phyloP scores from a whole-genome alignment of 106 monocot genomes.

The Phalaenopsis equestris region DNA sequence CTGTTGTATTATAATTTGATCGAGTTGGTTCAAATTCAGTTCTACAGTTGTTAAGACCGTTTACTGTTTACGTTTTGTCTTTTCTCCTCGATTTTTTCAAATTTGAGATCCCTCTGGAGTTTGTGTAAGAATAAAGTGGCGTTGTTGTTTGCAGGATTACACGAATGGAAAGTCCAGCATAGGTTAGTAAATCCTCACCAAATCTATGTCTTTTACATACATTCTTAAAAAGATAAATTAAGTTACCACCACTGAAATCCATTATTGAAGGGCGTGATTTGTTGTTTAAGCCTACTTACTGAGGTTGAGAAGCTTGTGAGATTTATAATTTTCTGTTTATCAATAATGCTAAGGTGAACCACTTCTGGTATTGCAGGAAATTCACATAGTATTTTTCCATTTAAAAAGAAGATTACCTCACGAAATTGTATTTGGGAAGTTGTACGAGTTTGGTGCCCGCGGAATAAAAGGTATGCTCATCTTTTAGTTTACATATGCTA shows the following conservation, averaged over 20 bases:
- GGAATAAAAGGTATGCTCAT: conserved; percentile 24
- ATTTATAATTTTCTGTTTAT: neutral
- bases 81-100: neutral
- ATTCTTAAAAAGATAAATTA: neutral
- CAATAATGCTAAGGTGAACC: neutral
- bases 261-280: neutral
- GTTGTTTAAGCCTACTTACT: neutral
- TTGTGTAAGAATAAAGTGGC: neutral
- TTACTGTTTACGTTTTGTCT: neutral
- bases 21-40: neutral
- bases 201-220: neutral
- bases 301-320: neutral
- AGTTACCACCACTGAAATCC: neutral
- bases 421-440: conserved; percentile 40
- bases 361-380: conserved; percentile 16
- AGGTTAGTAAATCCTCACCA: conserved; percentile 1
- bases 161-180: neutral
- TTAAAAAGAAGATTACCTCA: conserved; percentile 15
- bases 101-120: neutral
- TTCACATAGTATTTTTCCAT: conserved; percentile 10
- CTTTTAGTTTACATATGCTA: neutral
- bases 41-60: neutral
- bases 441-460: conserved; percentile 43
- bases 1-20: neutral
- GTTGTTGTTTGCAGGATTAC: conserved; percentile 1